These are phyloP conservation scores for Alternaria brassicicola DNA, from an alignment of 2,329 filamentous ascomycete genomes.

Conservation along the genomic window DNA sequence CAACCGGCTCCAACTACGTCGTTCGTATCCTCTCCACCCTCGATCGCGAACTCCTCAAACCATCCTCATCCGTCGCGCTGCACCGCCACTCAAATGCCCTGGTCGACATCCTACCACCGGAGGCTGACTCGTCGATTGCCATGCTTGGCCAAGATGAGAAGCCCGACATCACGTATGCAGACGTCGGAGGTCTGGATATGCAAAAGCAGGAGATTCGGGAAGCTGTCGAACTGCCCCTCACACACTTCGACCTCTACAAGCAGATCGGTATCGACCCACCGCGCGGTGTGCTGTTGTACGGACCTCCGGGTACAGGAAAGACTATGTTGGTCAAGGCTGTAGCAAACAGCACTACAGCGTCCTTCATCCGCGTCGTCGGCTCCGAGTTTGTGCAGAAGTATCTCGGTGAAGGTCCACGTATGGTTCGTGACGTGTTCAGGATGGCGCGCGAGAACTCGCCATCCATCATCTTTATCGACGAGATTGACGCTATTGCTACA, in stretches of 20 bases:
- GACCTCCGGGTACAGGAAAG: conserved; percentile 93
- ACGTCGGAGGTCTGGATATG: conserved; percentile 98
- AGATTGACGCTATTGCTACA: conserved; percentile 98
- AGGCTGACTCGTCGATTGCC: conserved; percentile 97
- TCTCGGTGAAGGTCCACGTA: conserved; percentile 93
- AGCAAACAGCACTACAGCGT: conserved; percentile 96
- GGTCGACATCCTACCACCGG: conserved; percentile 97
- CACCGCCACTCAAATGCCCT: conserved; percentile 98
- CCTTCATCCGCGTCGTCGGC: conserved; percentile 96
- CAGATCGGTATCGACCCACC: conserved; percentile 99
- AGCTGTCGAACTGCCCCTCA: conserved; percentile 93
- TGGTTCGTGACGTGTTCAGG: conserved; percentile 98
- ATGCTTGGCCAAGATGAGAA: conserved; percentile 98
- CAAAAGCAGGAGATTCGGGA: conserved; percentile 99
- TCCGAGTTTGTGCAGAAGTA: conserved; percentile 99
- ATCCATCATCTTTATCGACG: conserved; percentile 99
- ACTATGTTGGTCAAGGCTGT: conserved; percentile 98
- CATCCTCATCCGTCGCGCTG: conserved; percentile 94
- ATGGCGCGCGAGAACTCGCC: conserved; percentile 99
- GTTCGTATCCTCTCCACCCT: conserved; percentile 97
- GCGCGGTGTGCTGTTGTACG: conserved; percentile 93
- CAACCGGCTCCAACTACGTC: conserved; percentile 97
- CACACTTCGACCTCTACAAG: conserved; percentile 98
- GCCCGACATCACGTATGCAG: conserved; percentile 96
- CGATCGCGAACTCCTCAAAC: conserved; percentile 97